Evolutionary conservation across 2,329 filamentous ascomycete species (phyloP), one percentile per base, ranked within the genome.

Genomic region (Fusarium odoratissimum): DNA sequence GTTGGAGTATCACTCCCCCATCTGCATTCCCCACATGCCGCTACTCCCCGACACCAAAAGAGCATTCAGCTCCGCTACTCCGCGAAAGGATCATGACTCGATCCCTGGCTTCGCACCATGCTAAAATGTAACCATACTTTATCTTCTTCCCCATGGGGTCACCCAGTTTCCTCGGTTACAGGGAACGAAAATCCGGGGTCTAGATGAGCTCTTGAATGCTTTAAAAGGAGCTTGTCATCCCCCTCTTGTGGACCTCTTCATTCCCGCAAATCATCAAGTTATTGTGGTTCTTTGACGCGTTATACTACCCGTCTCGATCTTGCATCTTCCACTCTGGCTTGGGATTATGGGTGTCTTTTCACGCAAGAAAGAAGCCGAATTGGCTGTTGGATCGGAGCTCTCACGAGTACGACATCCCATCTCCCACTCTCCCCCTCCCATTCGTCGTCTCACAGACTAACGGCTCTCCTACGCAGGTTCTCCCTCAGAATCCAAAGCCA

Each of bases 341-440:
- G 6, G 6, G 6, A 57, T 10, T 0, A 60, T 60, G 57, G 45
- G 57, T n/a, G 13, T 41, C 9, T 60, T 54, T n/a, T 60, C 57
- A 11, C 13, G 28, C 1, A 60, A 60, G 35, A 55, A 60, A n/a
- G 57, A 41, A 21, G 28, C 45, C 45, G 57, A 60, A 41, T 8
- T 60, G 57, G 57, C 57, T n/a, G 57, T 55, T 25, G 57, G 45
- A n/a, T n/a, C 57, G 10, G 57, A 60, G 35, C 57, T 60, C n/a
- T 54, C 57, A 21, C 45, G 35, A 41, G 57, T 60, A 40, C 8
- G 28, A 28, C 6, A 14, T 23, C n/a, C 1, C 17, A 28, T 31
- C 3, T 16, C 33, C 3, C 14, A 25, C 12, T 31, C 3, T 16
- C 33, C 3, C 14, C 33, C 12, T 0, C 8, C 12, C 9, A 12